Base-by-base conservation (phyloP, 768 basidiomycete genomes). In the Termitomyces sp. region DNA sequence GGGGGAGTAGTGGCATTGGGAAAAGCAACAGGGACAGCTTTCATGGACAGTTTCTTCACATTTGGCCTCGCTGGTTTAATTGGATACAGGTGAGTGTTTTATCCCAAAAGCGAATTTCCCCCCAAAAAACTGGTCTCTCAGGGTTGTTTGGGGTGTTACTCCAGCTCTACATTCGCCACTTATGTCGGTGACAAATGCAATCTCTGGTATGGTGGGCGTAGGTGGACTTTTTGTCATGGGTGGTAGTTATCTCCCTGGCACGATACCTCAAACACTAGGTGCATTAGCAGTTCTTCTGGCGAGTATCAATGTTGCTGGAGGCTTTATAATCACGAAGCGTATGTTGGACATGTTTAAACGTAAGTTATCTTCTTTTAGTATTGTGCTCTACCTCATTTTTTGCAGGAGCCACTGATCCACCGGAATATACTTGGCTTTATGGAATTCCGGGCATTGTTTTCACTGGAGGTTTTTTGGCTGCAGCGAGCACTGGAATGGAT, bases 301-400 rank as follows among this genome's bases (percentile, higher is more conserved):
- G 23, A 89, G 89, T 57, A 82, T 94, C 58, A 94, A 94, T 65
- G 91, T 94, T 52, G 83, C 88, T 35, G 92, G 92, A 51, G 92
- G 92, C 43, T 94, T 93, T 64, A 85, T 91, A 39, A 87, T 94
- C 63, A 93, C 91, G 23, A 92, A 92, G 70, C 85, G 91, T 42
- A 94, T 94, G 92, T 74, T 94, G 58, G 90, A 94, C 65, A 91
- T 94, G 87, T 94, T 94, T 71, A 90, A 89, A 72, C 85, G 92
- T 88, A 68, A 59, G 79, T 52, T 9, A 3, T 44, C 25, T 46
- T 28, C 52, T 14, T 21, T 12, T 17, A 30, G 9, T 17, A 49
- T 39, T 44, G 11, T 19, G 52, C 37, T 17, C 17, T 55, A 17
- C 35, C 28, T 56, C 54, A 61, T n/a, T 14, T 50, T 28, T 34